Evolutionary conservation across 2,329 filamentous ascomycete genomes (phyloP).

Genomic region (Phaeosphaeria sp.): DNA sequence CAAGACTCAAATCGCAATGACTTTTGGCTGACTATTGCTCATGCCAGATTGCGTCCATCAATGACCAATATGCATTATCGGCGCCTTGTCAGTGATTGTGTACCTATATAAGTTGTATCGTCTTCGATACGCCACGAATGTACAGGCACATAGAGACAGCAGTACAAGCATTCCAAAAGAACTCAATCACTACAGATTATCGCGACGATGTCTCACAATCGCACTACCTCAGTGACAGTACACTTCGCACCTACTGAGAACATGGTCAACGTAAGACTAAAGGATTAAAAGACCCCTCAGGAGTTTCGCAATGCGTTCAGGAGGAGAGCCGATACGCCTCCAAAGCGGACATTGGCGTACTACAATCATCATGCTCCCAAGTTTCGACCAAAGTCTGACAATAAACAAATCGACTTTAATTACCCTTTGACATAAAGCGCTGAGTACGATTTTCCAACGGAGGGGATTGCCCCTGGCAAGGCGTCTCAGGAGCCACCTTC

Average conservation of each 20-base stretch:
- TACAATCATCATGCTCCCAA: neutral
- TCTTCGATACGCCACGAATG: no score
- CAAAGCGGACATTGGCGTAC: neutral
- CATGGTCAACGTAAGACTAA: neutral
- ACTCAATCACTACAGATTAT: no score
- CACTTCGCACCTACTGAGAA: neutral
- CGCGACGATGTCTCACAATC: neutral
- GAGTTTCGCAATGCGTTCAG: neutral
- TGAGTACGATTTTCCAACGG: neutral
- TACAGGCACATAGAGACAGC: no score
- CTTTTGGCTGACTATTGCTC: no score
- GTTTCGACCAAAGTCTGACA: neutral
- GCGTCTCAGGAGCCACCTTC: neutral
- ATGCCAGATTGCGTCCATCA: no score
- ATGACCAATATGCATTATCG: no score
- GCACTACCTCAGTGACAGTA: neutral
- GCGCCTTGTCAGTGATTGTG: no score
- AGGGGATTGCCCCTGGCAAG: neutral
- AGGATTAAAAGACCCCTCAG: neutral
- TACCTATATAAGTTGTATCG: no score
- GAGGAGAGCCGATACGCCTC: neutral
- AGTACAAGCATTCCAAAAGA: no score
- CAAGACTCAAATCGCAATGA: neutral
- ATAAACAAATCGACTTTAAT: neutral
- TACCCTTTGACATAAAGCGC: neutral